Base-by-base conservation (phyloP, 106 monocot genomes). In the Narthecium ossifragum region DNA sequence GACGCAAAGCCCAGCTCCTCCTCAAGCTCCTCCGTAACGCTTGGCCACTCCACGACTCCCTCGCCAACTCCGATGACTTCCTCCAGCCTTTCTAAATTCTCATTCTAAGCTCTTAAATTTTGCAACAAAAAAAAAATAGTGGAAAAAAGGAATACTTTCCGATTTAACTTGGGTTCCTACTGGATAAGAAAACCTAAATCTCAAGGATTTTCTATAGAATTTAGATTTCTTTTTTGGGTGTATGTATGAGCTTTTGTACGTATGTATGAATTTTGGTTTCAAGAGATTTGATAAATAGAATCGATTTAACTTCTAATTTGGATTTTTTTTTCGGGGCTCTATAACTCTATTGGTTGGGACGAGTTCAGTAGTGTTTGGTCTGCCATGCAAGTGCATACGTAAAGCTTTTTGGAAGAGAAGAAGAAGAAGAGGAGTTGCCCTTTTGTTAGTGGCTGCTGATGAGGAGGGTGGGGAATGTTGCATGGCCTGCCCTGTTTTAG, bases 1-100 rank as follows among this genome's bases (percentile, higher is more conserved):
- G 84, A 75, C 69, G 91, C 36, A 98, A 98, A 75, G 91, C 91
- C 27, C 98, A 98, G 77, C 28, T 75, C n/a, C 74, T 98, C 47
- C 76, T 98, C 5, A 98, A 91, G 74, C 49, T 98, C 6, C 70
- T 98, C 1, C 61, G 84, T 13, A 62, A 75, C 25, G 83, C 78
- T 0, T 82, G 78, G 87, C 68, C 79, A 3, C 34, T 40, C 56
- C 27, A 68, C 29, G 61, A 69, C 33, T 34, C 59, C 33, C 49
- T 76, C 31, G 68, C 76, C 25, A 66, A 76, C 64, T 85, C 80
- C 39, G 85, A 73, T 27, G 85, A 73, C 39, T 85, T 77, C 63
- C 60, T 85, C 40, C 71, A 61, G 24, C 75, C 65, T 2, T 74
- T 51, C 55, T 74, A 50, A 71, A 13, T 36, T 31, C 33, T 12